phyloP scores from a whole-genome alignment of 345 rosid genomes.

The Cardamine occulta region DNA sequence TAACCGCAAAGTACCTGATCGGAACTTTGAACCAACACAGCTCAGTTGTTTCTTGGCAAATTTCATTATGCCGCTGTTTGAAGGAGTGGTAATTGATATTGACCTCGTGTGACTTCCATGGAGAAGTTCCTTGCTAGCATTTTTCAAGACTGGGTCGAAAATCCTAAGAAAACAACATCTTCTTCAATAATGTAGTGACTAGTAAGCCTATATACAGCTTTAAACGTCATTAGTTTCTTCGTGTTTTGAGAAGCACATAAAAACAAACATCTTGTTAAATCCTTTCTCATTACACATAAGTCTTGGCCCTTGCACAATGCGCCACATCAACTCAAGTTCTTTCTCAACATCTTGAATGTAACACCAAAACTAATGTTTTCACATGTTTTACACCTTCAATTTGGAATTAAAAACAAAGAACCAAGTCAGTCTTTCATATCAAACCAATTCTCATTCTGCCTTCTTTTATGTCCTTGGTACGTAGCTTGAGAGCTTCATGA shows the following conservation, averaged over 20 bases:
- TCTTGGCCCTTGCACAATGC: neutral
- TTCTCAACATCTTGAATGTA: neutral
- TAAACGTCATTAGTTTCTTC: too few relatives aligned
- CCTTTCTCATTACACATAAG: neutral
- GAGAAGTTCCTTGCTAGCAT: slow-evolving; percentile 92
- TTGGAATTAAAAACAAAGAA: too few relatives aligned
- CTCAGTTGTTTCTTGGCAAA: slow-evolving; percentile 84
- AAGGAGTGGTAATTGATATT: slow-evolving; percentile 85
- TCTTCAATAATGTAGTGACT: neutral
- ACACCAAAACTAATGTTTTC: neutral
- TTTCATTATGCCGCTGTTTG: slow-evolving; percentile 92
- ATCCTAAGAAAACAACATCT: slow-evolving; percentile 65
- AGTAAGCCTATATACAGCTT: too few relatives aligned
- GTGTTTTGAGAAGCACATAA: too few relatives aligned
- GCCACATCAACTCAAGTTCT: neutral
- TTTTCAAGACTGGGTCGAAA: slow-evolving; percentile 95
- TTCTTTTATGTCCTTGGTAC: neutral
- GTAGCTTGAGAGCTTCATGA: neutral
- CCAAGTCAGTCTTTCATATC: neutral
- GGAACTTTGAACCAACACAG: slow-evolving; percentile 87
- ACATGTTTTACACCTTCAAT: too few relatives aligned
- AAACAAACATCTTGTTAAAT: too few relatives aligned
- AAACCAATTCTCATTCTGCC: too few relatives aligned
- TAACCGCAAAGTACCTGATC: slow-evolving; percentile 53
- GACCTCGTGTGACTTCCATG: slow-evolving; percentile 94